These are phyloP conservation scores for Colletotrichum lupini DNA, from an alignment of 2,329 filamentous ascomycete species.

Conservation along the genomic window DNA sequence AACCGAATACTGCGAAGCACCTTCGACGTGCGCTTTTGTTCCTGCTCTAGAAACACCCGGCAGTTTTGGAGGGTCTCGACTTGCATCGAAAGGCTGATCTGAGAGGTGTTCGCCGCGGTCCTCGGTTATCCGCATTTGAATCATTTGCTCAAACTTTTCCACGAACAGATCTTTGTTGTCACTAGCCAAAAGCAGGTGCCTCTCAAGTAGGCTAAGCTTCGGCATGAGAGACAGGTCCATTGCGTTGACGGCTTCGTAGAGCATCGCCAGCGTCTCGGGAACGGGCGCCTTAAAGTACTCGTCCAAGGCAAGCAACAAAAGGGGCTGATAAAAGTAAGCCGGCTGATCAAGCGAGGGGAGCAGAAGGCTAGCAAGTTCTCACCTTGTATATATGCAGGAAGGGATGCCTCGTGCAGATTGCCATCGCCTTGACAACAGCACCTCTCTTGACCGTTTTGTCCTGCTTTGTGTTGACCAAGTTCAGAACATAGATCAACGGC, in stretches of 20 bases:
- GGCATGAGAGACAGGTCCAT: conserved; percentile 98
- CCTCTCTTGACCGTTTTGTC: conserved; percentile 94
- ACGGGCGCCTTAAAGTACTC: conserved; percentile 96
- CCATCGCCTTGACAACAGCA: conserved; percentile 97
- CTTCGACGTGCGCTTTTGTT: conserved; percentile 70
- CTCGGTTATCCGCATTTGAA: conserved; percentile 81
- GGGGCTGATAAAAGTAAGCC: conserved; percentile 67
- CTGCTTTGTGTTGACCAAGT: conserved; percentile 97
- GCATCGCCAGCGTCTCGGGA: conserved; percentile 84
- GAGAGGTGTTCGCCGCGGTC: conserved; percentile 60
- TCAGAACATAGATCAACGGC: conserved; percentile 95
- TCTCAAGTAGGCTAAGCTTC: conserved; percentile 83
- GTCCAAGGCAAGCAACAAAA: conserved; percentile 89
- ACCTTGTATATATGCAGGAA: conserved; percentile 99
- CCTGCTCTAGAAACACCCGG: conserved; percentile 69
- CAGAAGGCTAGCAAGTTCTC: conserved; percentile 40
- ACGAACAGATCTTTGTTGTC: conserved; percentile 97
- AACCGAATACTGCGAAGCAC: conserved; percentile 74
- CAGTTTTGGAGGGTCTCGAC: conserved; percentile 57
- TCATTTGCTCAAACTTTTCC: conserved; percentile 97
- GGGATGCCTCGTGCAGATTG: conserved; percentile 96
- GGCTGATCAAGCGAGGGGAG: background rate
- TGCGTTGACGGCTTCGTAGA: conserved; percentile 93
- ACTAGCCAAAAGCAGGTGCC: conserved; percentile 86
- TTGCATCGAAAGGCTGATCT: conserved; percentile 58